Conservation (phyloP, 108 stramenopile genomes). For the Ochromonas danica region DNA sequence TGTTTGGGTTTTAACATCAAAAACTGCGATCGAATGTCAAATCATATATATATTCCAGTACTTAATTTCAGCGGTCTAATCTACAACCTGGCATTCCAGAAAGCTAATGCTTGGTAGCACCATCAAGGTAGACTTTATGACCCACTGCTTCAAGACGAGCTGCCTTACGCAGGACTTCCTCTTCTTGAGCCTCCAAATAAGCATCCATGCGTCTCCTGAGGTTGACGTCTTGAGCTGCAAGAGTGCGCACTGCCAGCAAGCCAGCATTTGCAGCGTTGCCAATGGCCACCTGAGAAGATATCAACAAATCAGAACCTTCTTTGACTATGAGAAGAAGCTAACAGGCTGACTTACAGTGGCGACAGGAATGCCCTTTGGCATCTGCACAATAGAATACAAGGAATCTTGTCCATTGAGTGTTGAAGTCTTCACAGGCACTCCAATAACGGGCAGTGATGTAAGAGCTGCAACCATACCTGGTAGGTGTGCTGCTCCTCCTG, state of each 20-base stretch:
- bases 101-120: no score
- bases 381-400: conserved; percentile 94
- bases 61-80: no score
- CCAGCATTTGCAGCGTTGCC: conserved; percentile 79
- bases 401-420: conserved; percentile 95
- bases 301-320: conserved; percentile 48
- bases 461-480: conserved; percentile 95
- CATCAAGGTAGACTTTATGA: conserved; percentile 50
- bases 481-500: conserved; percentile 98
- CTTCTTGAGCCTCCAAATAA: conserved; percentile 45
- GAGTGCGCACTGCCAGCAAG: conserved; percentile 85
- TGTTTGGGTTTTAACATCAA: no score
- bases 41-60: no score
- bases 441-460: conserved; percentile 94
- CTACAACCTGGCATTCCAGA: no score
- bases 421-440: conserved; percentile 95
- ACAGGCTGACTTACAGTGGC: no score
- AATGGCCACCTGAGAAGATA: background rate
- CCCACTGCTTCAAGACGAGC: conserved; percentile 49
- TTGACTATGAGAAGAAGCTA: conserved; percentile 99
- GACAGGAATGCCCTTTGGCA: conserved; percentile 96
- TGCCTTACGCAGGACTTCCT: conserved; percentile 56
- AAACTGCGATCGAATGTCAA: no score
- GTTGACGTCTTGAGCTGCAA: conserved; percentile 61
- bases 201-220: conserved; percentile 28